phyloP scores from a whole-genome alignment of 2,329 filamentous ascomycete genomes.

The Apiospora koreana region DNA sequence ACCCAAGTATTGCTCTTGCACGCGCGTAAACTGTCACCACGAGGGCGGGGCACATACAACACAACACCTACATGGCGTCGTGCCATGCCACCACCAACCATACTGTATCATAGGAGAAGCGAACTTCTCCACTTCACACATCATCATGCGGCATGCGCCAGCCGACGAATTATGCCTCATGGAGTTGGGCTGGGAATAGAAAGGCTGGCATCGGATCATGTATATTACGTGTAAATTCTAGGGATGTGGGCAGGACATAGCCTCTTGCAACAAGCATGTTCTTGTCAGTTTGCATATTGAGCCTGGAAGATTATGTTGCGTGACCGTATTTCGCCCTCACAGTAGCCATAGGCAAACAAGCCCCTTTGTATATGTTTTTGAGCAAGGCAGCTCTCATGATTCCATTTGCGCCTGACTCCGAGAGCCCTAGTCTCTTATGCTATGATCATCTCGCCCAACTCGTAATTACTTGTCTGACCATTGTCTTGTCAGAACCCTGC shows the following conservation, averaged over 20 bases:
- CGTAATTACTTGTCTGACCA: neutral
- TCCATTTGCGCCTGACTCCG: neutral
- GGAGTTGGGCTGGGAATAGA: neutral
- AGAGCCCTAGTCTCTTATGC: slow-evolving; percentile 6
- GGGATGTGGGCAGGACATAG: neutral
- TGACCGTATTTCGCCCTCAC: neutral
- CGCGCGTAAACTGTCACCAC: neutral
- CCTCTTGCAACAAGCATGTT: neutral
- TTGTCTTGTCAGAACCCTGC: neutral
- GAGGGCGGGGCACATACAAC: neutral
- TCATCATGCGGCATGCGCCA: neutral
- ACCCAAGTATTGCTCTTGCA: neutral
- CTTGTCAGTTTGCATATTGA: neutral
- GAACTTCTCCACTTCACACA: neutral
- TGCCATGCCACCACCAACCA: neutral
- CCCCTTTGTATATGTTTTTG: neutral
- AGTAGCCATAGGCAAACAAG: neutral
- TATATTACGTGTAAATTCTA: slow-evolving; percentile 3
- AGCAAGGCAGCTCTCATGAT: neutral
- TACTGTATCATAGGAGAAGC: slow-evolving; percentile 1
- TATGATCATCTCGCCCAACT: neutral
- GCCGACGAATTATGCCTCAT: neutral
- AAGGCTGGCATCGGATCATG: neutral
- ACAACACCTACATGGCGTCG: neutral
- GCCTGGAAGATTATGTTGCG: neutral